phyloP scores from a whole-genome alignment of 257 asterid species.

The Echites panduratus region DNA sequence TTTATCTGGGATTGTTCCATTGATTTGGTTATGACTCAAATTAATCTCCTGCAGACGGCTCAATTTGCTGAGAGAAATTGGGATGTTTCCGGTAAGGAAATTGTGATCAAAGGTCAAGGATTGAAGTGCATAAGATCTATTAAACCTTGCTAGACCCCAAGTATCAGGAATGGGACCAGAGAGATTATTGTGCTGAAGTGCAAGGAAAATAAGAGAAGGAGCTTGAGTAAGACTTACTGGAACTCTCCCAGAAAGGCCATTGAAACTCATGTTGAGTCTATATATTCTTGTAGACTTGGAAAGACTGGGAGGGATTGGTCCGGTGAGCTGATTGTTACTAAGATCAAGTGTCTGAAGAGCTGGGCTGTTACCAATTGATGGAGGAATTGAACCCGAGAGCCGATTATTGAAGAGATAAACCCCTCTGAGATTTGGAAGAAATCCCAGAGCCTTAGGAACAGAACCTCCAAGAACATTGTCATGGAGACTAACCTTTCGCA shows the following conservation, averaged over 20 bases:
- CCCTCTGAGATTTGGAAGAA: conserved; percentile 68
- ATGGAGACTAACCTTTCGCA: conserved; percentile 77
- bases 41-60: conserved; percentile 38
- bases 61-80: conserved; percentile 49
- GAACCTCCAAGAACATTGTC: conserved; percentile 61
- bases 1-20: conserved; percentile 46
- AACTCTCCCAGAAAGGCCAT: conserved; percentile 61
- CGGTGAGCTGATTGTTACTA: conserved; percentile 66
- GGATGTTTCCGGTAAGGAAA: conserved; percentile 52
- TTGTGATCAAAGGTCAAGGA: conserved; percentile 51
- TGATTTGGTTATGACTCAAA: conserved; percentile 42
- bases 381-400: conserved; percentile 71
- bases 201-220: conserved; percentile 63
- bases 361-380: conserved; percentile 50
- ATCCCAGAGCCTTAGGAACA: conserved; percentile 52
- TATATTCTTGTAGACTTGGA: conserved; percentile 56
- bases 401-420: conserved; percentile 76
- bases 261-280: conserved; percentile 71
- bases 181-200: conserved; percentile 64
- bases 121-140: conserved; percentile 36
- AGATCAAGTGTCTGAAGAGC: conserved; percentile 72
- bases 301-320: conserved; percentile 40
- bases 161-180: conserved; percentile 59
- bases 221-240: conserved; percentile 44
- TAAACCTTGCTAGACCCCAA: conserved; percentile 34